These are phyloP conservation scores for Paraphaeosphaeria sporulosa DNA, from an alignment of 2,329 filamentous ascomycete genomes.

Conservation along the genomic window DNA sequence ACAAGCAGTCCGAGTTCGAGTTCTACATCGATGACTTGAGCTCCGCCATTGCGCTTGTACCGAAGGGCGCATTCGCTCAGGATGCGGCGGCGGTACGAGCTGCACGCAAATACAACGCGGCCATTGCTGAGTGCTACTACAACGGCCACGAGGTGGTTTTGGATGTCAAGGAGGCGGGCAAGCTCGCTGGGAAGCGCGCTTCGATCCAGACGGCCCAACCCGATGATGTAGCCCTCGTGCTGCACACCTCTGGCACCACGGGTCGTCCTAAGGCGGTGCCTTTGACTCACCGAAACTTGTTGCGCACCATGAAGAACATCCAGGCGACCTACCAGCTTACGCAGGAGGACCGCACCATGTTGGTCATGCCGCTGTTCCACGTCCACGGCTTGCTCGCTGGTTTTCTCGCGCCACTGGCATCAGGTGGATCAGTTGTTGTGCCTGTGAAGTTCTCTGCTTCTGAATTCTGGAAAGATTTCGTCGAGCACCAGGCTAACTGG, in stretches of 20 bases:
- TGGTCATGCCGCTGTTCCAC: conserved; percentile 92
- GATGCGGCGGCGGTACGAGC: conserved; percentile 77
- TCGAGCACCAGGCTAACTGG: conserved; percentile 80
- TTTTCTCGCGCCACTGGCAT: conserved; percentile 77
- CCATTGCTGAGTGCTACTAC: conserved; percentile 88
- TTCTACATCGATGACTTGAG: conserved; percentile 91
- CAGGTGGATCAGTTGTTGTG: conserved; percentile 80
- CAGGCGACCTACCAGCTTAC: conserved; percentile 78
- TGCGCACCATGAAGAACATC: conserved; percentile 84
- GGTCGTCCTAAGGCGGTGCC: conserved; percentile 84
- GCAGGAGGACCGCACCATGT: conserved; percentile 76
- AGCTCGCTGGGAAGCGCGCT: conserved; percentile 63
- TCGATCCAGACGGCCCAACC: conserved; percentile 65
- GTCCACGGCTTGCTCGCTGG: conserved; percentile 87
- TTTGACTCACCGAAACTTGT: conserved; percentile 81
- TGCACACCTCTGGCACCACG: conserved; percentile 87
- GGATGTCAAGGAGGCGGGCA: conserved; percentile 79
- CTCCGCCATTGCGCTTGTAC: conserved; percentile 79
- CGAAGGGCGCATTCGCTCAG: conserved; percentile 71
- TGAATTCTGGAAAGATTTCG: conserved; percentile 84
- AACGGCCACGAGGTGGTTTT: conserved; percentile 74
- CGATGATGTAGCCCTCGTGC: conserved; percentile 81
- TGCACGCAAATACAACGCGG: conserved; percentile 79
- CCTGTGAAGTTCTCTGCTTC: conserved; percentile 81
- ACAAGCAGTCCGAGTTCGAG: conserved; percentile 90